These are phyloP conservation scores for Solanum chiquidenum DNA, from an alignment of 257 asterid genomes.

Conservation along the genomic window DNA sequence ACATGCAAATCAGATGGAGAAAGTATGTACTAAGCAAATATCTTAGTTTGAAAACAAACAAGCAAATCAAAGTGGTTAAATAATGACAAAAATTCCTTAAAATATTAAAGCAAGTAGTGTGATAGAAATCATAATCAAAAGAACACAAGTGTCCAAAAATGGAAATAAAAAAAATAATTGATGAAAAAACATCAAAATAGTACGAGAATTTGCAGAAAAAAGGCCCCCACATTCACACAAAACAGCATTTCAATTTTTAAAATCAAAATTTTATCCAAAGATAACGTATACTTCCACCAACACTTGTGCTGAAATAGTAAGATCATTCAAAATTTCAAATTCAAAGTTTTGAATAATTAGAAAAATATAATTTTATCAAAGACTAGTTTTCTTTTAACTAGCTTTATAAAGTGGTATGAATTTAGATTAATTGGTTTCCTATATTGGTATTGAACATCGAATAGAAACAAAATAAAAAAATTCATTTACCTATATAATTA, in stretches of 20 bases:
- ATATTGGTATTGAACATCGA: background rate
- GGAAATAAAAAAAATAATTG: background rate
- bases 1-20: no score
- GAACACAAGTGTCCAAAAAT: background rate
- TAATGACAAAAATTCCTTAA: background rate
- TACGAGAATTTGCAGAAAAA: background rate
- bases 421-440: fast-evolving
- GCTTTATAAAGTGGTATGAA: background rate
- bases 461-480: background rate
- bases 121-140: background rate
- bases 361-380: background rate
- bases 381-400: background rate
- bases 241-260: background rate
- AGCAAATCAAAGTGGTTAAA: background rate
- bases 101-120: background rate
- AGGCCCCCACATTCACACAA: background rate
- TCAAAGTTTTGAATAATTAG: background rate
- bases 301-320: background rate
- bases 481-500: background rate
- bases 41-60: background rate
- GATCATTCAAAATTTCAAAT: background rate
- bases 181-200: background rate
- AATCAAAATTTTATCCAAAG: background rate
- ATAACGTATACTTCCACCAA: background rate
- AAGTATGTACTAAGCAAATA: background rate